These are phyloP conservation scores for Calophaca sinica DNA, from an alignment of 306 rosid species.

Conservation along the genomic window DNA sequence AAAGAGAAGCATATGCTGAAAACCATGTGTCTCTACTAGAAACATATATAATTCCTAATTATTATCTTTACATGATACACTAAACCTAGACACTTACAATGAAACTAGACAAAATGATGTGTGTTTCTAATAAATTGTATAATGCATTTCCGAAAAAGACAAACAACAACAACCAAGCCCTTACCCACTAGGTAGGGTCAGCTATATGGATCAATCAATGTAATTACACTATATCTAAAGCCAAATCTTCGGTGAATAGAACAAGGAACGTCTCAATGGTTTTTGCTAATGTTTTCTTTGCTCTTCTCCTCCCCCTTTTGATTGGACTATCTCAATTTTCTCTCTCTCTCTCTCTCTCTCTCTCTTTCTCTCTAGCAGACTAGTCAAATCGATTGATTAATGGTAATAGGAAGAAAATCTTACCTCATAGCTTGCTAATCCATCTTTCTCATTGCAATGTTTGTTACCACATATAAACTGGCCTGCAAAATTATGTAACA, in stretches of 20 bases:
- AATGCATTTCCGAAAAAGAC: slow-evolving; percentile 29
- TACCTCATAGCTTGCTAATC: slow-evolving; percentile 90
- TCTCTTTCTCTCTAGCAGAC: slow-evolving; percentile 6
- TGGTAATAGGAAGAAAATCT: slow-evolving; percentile 34
- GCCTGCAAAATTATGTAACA: slow-evolving; percentile 64
- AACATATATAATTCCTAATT: not conserved
- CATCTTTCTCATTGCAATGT: slow-evolving; percentile 76
- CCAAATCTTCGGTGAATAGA: slow-evolving; percentile 3
- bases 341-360: slow-evolving; percentile 21
- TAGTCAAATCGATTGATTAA: slow-evolving; percentile 26
- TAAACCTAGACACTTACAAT: not conserved
- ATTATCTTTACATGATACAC: slow-evolving; percentile 17
- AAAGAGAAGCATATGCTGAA: slow-evolving; percentile 20
- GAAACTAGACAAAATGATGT: not conserved
- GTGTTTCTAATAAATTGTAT: not conserved
- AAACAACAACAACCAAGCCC: slow-evolving; percentile 15
- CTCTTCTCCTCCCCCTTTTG: slow-evolving; percentile 10
- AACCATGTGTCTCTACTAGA: not conserved
- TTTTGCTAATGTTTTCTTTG: not conserved
- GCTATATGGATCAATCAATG: slow-evolving; percentile 4
- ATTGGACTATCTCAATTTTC: not conserved
- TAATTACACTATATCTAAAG: slow-evolving; percentile 8
- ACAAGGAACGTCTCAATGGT: not conserved
- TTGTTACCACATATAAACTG: slow-evolving; percentile 89
- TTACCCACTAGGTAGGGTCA: slow-evolving; percentile 17